Evolutionary conservation across 75 land plant species (phyloP).

Genomic region (Selaginella moellendorffii): DNA sequence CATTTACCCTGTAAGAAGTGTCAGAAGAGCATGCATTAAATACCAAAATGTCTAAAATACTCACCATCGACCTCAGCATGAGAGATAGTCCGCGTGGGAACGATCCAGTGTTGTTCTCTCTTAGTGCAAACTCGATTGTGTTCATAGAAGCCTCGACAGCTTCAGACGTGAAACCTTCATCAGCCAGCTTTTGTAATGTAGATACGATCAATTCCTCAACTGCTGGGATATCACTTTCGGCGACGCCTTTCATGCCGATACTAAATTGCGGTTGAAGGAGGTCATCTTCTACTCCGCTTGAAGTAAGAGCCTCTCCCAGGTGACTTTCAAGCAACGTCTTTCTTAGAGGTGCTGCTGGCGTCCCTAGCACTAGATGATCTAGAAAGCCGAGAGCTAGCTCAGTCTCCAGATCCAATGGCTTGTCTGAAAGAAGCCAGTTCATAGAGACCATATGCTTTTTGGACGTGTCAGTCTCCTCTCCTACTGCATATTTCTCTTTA

Average conservation of each 20-base stretch:
- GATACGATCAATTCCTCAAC: slow-evolving; percentile 68
- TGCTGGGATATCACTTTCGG: slow-evolving; percentile 49
- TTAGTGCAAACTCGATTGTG: slow-evolving; percentile 94
- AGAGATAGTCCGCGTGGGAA: slow-evolving; percentile 90
- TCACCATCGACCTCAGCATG: slow-evolving; percentile 93
- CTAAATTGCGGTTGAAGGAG: slow-evolving; percentile 93
- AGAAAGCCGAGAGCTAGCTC: slow-evolving; percentile 85
- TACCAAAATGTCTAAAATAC: slow-evolving; percentile 10
- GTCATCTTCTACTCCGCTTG: slow-evolving; percentile 91
- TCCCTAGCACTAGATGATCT: slow-evolving; percentile 92
- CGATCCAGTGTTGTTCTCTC: slow-evolving; percentile 98
- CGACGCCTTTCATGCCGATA: slow-evolving; percentile 74
- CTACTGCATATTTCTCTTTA: slow-evolving; percentile 83
- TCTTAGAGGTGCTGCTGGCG: slow-evolving; percentile 92
- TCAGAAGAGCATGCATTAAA: background rate
- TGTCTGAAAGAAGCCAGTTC: slow-evolving; percentile 88
- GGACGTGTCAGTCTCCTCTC: slow-evolving; percentile 59
- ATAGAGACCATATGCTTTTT: slow-evolving; percentile 93
- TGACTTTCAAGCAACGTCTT: slow-evolving; percentile 82
- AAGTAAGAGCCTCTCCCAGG: slow-evolving; percentile 49
- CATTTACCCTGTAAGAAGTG: slow-evolving; percentile 65
- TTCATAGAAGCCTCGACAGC: slow-evolving; percentile 98
- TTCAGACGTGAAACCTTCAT: slow-evolving; percentile 76
- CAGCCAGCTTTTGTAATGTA: slow-evolving; percentile 67
- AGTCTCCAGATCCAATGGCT: slow-evolving; percentile 79